Conservation (phyloP, 2,329 filamentous ascomycete genomes). For the Trichoderma lentiforme region DNA sequence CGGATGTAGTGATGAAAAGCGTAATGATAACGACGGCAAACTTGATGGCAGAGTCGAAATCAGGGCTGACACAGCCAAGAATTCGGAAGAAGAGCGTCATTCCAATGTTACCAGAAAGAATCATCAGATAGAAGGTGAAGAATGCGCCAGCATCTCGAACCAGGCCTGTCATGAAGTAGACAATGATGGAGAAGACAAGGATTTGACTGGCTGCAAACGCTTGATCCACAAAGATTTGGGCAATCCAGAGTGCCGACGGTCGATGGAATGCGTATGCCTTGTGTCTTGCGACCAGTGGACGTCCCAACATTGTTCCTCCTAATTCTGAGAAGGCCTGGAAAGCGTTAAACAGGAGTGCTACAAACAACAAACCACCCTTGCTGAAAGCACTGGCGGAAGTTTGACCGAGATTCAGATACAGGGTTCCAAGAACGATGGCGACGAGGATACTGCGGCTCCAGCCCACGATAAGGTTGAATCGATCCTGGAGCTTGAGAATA, state of each 20-base stretch:
- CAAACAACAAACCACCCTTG: constrained; percentile 77
- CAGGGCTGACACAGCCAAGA: constrained; percentile 69
- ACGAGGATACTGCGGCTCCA: constrained; percentile 68
- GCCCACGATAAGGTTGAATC: constrained; percentile 69
- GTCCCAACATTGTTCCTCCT: constrained; percentile 69
- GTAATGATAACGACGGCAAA: constrained; percentile 77
- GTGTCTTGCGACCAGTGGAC: constrained; percentile 80
- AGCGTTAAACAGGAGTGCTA: constrained; percentile 78
- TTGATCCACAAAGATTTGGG: constrained; percentile 75
- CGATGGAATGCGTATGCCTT: constrained; percentile 79
- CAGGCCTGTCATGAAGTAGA: constrained; percentile 75
- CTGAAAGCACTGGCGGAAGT: constrained; percentile 71
- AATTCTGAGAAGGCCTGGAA: constrained; percentile 82
- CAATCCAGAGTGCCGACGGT: constrained; percentile 78
- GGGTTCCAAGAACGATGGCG: constrained; percentile 74
- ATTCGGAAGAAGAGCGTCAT: constrained; percentile 79
- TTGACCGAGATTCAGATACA: constrained; percentile 68
- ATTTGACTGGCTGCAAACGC: constrained; percentile 70
- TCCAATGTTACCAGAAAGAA: constrained; percentile 64
- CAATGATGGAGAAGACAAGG: constrained; percentile 67
- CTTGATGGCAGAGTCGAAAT: constrained; percentile 84
- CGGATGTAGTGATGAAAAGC: constrained; percentile 75
- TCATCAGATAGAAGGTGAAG: constrained; percentile 71
- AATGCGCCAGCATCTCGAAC: constrained; percentile 70
- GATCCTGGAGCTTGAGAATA: constrained; percentile 81